These are phyloP conservation scores for Dryas integrifolia DNA, from an alignment of 331 rosid genomes.

Conservation along the genomic window DNA sequence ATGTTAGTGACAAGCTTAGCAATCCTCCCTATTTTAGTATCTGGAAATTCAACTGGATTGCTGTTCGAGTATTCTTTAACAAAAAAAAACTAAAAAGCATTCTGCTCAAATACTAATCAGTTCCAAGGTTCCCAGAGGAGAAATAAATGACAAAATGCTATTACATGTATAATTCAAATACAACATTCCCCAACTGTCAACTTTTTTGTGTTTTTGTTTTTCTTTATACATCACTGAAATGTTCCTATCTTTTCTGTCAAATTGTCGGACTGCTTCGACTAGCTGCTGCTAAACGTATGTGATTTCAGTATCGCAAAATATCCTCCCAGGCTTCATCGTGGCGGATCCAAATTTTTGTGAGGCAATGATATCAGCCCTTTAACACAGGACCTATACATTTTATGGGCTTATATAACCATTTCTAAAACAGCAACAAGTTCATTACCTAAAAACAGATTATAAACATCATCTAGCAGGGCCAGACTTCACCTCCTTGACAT, in stretches of 20 bases:
- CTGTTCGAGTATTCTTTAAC: too few relatives aligned
- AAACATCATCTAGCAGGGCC: constrained; percentile 43
- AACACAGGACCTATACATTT: constrained; percentile 45
- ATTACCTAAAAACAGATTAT: constrained; percentile 13
- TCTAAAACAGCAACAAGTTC: constrained; percentile 19
- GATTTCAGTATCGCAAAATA: constrained; percentile 24
- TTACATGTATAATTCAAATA: constrained; percentile 25
- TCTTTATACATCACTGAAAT: constrained; percentile 9
- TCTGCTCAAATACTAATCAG: neutral
- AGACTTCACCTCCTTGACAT: constrained; percentile 32
- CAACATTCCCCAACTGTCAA: constrained; percentile 28
- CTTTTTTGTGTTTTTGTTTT: neutral
- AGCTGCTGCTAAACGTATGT: constrained; percentile 20
- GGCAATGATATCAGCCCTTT: constrained; percentile 25
- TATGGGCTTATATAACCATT: constrained; percentile 24
- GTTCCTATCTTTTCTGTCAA: constrained; percentile 16
- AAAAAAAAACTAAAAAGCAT: neutral
- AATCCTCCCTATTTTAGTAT: too few relatives aligned
- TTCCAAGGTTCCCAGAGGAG: constrained; percentile 11
- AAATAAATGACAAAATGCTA: constrained; percentile 14
- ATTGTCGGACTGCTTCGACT: constrained; percentile 9
- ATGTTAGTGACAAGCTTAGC: too few relatives aligned
- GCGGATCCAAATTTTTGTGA: constrained; percentile 16
- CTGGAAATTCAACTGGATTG: too few relatives aligned
- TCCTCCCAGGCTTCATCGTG: constrained; percentile 18